phyloP scores from a whole-genome alignment of 2,329 filamentous ascomycete genomes.

The Trichoderma brevicompactum region DNA sequence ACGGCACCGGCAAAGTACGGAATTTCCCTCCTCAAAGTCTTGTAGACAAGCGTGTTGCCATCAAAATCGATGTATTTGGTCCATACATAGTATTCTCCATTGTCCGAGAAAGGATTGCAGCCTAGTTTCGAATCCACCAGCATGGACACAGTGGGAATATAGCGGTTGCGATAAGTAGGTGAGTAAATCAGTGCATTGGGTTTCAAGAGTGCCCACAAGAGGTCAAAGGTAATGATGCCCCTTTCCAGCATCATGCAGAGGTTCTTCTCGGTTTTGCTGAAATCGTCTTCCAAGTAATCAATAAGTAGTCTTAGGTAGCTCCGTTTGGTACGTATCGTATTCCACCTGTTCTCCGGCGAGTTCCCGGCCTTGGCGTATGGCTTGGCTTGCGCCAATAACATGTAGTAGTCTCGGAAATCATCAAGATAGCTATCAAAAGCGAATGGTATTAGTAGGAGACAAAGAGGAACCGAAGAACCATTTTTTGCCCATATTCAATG shows the following conservation, averaged over 20 bases:
- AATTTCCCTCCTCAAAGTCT: conserved; percentile 71
- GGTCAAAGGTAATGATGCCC: conserved; percentile 84
- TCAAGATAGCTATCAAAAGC: conserved; percentile 68
- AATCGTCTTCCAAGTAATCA: conserved; percentile 81
- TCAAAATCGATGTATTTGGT: conserved; percentile 86
- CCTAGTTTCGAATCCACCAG: conserved; percentile 64
- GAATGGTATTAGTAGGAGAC: conserved; percentile 13
- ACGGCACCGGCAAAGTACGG: conserved; percentile 76
- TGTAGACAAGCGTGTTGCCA: conserved; percentile 81
- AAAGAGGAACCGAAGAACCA: too few relatives aligned
- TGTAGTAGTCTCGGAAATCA: conserved; percentile 68
- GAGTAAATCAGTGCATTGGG: conserved; percentile 81
- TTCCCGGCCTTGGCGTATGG: conserved; percentile 53
- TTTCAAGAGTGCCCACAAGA: conserved; percentile 88
- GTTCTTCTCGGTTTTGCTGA: conserved; percentile 73
- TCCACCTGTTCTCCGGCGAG: conserved; percentile 64
- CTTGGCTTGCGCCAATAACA: conserved; percentile 65
- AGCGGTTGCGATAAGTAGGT: conserved; percentile 73
- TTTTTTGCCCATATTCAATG: conserved; percentile 24
- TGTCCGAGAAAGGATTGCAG: conserved; percentile 52
- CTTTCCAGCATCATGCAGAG: conserved; percentile 80
- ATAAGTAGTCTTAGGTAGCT: conserved; percentile 73
- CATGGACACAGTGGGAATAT: conserved; percentile 82
- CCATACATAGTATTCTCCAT: conserved; percentile 75
- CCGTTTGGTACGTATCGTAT: conserved; percentile 61